Evolutionary conservation across 2,329 filamentous ascomycete genomes (phyloP), one percentile per base, ranked within the genome.

Genomic region (Ilyonectria mors-panacis): DNA sequence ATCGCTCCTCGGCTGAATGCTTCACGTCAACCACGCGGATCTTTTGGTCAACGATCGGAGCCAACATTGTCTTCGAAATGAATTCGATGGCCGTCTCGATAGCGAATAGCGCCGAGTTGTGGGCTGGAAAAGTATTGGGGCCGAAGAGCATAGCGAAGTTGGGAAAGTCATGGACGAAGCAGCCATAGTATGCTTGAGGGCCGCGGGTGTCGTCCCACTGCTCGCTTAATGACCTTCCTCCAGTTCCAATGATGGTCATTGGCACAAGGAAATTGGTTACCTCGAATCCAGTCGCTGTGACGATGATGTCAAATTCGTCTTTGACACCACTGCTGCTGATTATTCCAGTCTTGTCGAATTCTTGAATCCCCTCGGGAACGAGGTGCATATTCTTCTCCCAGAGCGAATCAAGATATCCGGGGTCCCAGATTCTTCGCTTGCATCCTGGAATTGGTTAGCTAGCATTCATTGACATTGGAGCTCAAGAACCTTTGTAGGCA

Each of bases 391-490:
- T 63, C 19, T 44, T 50, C 12, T n/a, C 37, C 35, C 42, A 48
- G 3, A 67, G 50, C 3, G 59, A 21, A 17, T 54, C 60, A 23
- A 67, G 60, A 39, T 67, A 67, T 15, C 65, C 59, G 8, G 77
- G 73, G 47, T 79, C 78, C 23, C 70, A 75, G 56, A 79, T 76
- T 9, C 75, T 68, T 9, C 78, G 65, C 71, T 78, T 79, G 67
- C 77, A 79, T 2, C 63, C 58, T 61, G 8, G 4, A 17, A 15
- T 17, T 19, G 1, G 12, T 21, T 7, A 28, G 23, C 17, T 4
- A 44, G 6, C 44, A n/a, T 12, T 30, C 0, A 2, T 21, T 17
- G 42, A 13, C 2, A 10, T 28, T 37, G 15, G 12, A 17, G 17
- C 6, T 17, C 13, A 6, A n/a, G 13, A 39, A 1, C 1, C 3